Evolutionary conservation across 768 basidiomycete genomes (phyloP).

Genomic region (Russula griseocarnosa): DNA sequence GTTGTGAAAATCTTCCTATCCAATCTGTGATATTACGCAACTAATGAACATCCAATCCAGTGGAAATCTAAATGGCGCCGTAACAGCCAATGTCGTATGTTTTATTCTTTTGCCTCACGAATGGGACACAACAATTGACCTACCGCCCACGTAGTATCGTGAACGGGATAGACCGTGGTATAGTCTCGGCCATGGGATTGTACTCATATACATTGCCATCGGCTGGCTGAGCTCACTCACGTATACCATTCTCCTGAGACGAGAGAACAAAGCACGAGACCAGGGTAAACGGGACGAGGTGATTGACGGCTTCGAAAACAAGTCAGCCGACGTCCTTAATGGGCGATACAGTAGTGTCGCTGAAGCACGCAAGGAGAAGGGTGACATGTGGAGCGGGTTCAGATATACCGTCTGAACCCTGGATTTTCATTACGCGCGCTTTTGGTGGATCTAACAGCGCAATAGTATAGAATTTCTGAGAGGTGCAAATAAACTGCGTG

Average conservation of each 20-base stretch:
- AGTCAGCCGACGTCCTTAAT: not conserved
- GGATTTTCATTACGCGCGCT: not conserved
- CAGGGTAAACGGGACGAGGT: slow-evolving; percentile 63
- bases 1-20: not conserved
- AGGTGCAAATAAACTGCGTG: slow-evolving; percentile 1
- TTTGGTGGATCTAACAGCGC: not conserved
- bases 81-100: not conserved
- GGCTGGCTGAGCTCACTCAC: slow-evolving; percentile 1
- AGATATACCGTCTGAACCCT: slow-evolving; percentile 51
- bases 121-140: not conserved
- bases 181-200: not conserved
- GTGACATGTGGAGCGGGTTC: slow-evolving; percentile 76
- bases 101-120: not conserved
- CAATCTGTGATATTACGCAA: slow-evolving; percentile 54
- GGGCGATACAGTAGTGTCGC: not conserved
- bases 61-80: slow-evolving; percentile 2
- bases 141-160: not conserved
- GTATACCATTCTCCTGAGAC: slow-evolving; percentile 37
- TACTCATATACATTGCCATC: not conserved
- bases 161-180: not conserved
- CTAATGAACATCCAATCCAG: slow-evolving; percentile 43
- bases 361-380: slow-evolving; percentile 40
- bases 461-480: slow-evolving; percentile 2
- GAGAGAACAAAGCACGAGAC: slow-evolving; percentile 57
- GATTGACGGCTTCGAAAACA: slow-evolving; percentile 36